phyloP scores from a whole-genome alignment of 148 eudicot genomes.

The Silene conica region DNA sequence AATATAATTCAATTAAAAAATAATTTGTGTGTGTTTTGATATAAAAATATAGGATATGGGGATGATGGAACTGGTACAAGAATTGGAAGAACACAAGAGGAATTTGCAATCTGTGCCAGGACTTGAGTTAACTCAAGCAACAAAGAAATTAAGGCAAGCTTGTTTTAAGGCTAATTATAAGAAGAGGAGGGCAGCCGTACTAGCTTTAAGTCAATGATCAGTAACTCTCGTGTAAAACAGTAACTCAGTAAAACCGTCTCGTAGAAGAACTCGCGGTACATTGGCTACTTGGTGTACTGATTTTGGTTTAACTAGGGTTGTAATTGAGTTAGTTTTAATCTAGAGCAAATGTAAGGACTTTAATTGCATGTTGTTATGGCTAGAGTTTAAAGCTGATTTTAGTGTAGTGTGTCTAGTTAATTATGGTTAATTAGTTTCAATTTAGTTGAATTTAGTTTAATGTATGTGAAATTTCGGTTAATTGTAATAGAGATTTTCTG shows the following conservation, averaged over 20 bases:
- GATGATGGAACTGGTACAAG: background rate
- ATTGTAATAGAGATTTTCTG: background rate
- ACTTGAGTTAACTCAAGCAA: slow-evolving; percentile 2
- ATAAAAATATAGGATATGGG: slow-evolving; percentile 12
- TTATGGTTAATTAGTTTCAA: background rate
- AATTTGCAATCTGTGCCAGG: background rate
- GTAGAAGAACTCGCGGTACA: no score
- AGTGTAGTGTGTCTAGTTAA: no score
- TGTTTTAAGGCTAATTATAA: slow-evolving; percentile 24
- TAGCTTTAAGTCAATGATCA: background rate
- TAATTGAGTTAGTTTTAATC: background rate
- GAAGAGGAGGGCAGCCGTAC: slow-evolving; percentile 16
- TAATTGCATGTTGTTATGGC: background rate
- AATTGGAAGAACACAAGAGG: slow-evolving; percentile 7
- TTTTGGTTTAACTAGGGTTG: background rate
- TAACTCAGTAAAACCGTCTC: no score
- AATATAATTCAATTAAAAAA: no score
- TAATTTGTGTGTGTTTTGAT: no score
- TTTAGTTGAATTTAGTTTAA: no score
- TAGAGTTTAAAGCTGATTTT: background rate
- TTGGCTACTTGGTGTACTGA: background rate
- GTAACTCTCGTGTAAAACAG: no score
- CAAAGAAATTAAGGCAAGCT: slow-evolving; percentile 19
- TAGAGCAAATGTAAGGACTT: background rate
- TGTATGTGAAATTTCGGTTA: background rate